phyloP scores from a whole-genome alignment of 164 flowering plant genomes.

The Cinnamomum chago region DNA sequence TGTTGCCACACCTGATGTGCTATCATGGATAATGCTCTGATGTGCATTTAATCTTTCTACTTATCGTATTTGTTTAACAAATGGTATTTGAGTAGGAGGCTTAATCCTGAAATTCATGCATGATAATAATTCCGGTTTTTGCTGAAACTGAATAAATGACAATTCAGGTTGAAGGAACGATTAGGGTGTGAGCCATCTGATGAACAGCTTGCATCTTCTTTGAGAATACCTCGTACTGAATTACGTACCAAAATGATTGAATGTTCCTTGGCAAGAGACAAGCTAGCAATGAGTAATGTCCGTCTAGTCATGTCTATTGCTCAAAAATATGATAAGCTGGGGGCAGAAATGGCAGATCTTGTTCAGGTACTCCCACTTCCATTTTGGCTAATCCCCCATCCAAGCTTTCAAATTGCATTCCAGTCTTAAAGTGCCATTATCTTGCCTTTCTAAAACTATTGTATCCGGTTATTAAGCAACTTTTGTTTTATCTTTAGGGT shows the following conservation, averaged over 20 bases:
- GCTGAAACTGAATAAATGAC: neutral
- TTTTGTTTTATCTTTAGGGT: constrained; percentile 43
- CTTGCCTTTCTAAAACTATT: neutral
- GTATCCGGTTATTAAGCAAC: too few species aligned
- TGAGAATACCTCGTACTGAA: constrained; percentile 63
- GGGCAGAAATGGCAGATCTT: constrained; percentile 92
- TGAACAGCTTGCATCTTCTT: constrained; percentile 73
- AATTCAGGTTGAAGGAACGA: constrained; percentile 62
- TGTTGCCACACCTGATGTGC: too few species aligned
- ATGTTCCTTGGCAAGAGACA: constrained; percentile 82
- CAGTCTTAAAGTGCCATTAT: neutral
- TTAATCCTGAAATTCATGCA: neutral
- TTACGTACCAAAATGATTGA: constrained; percentile 56
- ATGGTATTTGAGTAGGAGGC: neutral
- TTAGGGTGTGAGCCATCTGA: constrained; percentile 85
- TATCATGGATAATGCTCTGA: too few species aligned
- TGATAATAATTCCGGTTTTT: neutral
- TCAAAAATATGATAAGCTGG: constrained; percentile 82
- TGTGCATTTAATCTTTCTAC: too few species aligned
- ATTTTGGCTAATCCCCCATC: neutral
- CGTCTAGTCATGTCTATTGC: constrained; percentile 95
- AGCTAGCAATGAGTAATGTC: constrained; percentile 90
- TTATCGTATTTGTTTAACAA: neutral
- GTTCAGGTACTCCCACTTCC: constrained; percentile 57
- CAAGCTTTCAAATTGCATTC: neutral